A percentile compares a stretch with the other conserved stretches of the same genome.
Conservation (phyloP, 129 eudicot species). For the Helichrysum umbraculigerum region DNA sequence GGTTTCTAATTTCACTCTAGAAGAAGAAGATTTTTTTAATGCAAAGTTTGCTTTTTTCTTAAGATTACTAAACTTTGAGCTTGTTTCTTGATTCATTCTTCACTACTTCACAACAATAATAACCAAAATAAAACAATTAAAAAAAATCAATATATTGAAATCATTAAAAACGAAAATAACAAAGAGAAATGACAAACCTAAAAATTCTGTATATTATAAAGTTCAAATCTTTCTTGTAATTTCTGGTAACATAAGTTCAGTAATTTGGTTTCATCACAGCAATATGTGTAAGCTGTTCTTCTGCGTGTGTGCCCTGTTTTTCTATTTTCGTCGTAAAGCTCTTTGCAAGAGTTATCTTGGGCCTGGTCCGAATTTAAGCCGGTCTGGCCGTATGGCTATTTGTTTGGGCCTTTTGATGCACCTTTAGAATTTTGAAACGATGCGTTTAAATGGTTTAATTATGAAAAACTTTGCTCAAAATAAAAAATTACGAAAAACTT, state of each 20-base stretch:
- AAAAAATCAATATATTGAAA: background rate
- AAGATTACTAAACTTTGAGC: constrained; percentile 30
- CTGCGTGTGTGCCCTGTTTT: constrained; percentile 18
- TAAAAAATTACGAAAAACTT: too few relatives aligned
- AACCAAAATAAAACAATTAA: background rate
- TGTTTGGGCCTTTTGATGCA: too few relatives aligned
- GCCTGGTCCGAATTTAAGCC: constrained; percentile 4
- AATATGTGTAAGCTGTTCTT: background rate
- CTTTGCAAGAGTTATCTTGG: constrained; percentile 14
- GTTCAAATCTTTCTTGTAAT: background rate
- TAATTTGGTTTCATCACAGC: constrained; percentile 22
- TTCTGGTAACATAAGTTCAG: constrained; percentile 12
- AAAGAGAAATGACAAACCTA: constrained; percentile 12
- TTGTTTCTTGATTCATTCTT: constrained; percentile 39
- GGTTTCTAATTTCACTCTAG: constrained; percentile 17
- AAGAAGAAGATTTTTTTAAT: constrained; percentile 23
- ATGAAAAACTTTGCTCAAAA: too few relatives aligned
- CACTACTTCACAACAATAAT: constrained; percentile 6
- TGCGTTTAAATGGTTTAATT: too few relatives aligned
- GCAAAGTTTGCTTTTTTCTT: constrained; percentile 39
- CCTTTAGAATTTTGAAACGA: too few relatives aligned
- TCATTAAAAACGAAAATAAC: background rate
- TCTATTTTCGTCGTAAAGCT: background rate
- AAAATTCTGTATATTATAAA: background rate
- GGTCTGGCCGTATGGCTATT: background rate